These are phyloP conservation scores for Fusarium sacchari DNA, from an alignment of 2,329 filamentous ascomycete species.

Conservation along the genomic window DNA sequence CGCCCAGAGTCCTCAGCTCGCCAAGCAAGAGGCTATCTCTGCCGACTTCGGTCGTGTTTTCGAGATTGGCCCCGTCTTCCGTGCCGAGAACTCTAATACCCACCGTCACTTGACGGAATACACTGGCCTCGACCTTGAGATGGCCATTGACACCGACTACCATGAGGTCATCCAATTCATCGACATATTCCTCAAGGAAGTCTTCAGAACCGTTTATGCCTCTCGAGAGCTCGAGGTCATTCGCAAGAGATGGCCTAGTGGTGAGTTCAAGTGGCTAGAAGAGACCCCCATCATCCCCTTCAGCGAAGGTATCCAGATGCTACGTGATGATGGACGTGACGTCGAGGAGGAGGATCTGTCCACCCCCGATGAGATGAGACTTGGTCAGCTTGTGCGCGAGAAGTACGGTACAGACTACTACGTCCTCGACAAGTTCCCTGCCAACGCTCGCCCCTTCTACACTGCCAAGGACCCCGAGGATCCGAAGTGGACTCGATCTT, in stretches of 20 bases:
- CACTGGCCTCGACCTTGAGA: constrained; percentile 91
- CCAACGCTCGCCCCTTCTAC: constrained; percentile 87
- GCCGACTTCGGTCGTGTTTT: constrained; percentile 91
- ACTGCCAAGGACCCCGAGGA: constrained; percentile 84
- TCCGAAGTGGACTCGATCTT: constrained; percentile 83
- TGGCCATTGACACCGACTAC: constrained; percentile 90
- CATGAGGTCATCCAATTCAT: constrained; percentile 85
- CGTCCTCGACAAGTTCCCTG: constrained; percentile 92
- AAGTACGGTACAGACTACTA: constrained; percentile 93
- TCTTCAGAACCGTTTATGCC: constrained; percentile 59
- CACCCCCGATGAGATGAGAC: constrained; percentile 85
- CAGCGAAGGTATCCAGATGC: constrained; percentile 79
- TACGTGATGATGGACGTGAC: constrained; percentile 84
- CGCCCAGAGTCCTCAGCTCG: constrained; percentile 89
- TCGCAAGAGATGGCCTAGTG: constrained; percentile 85
- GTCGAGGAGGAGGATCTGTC: constrained; percentile 80
- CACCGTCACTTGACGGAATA: constrained; percentile 95
- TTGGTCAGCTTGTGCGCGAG: constrained; percentile 85
- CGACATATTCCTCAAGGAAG: constrained; percentile 82
- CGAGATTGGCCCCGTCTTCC: constrained; percentile 78
- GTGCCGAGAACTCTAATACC: constrained; percentile 95
- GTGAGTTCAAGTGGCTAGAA: constrained; percentile 87
- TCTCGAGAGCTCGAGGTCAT: constrained; percentile 79
- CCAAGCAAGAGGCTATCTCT: constrained; percentile 92
- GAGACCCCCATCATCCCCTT: constrained; percentile 86